Evolutionary conservation across 257 asterid species (phyloP), one percentile per base, ranked within the genome.

Genomic region (Fraxinus anomala): DNA sequence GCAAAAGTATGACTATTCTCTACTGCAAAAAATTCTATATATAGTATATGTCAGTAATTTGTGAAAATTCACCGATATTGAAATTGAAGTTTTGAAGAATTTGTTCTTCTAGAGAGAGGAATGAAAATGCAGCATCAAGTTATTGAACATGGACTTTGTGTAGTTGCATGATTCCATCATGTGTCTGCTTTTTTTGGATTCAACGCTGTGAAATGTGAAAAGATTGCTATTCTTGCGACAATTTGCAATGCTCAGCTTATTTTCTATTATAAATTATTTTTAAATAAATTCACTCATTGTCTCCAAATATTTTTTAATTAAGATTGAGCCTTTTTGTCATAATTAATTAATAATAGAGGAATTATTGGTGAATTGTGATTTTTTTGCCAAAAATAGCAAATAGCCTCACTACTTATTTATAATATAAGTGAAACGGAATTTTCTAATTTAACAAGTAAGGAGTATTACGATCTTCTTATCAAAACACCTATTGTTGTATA

Each of bases 121-220:
- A 1, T 3, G 28, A 39, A 70, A 70, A 21, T 21, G 28, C 42
- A 70, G 49, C 14, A 14, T 47, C 34, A 26, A 19, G 30, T 14
- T 73, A 68, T 73, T 13, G 61, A 47, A 31, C 17, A 26, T 31
- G 77, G 69, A 56, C 70, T 73, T 26, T 8, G n/a, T 0, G 17
- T 17, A 21, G 30, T 49, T 26, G 31, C 47, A 73, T 26, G 77
- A 51, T 51, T 73, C 68, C 69, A 73, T 54, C 31, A 73, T 23
- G 36, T 8, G 33, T 23, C 9, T 63, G 69, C 12, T 17, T 4
- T 5, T 54, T 54, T 54, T 54, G 24, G 11, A 54, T 63, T 23
- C 5, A 24, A n/a, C 68, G 3, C 68, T 23, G 1, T 8, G 33
- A n/a, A 56, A n/a, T 24, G 36, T 26, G 36, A 63, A 24, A 63